Evolutionary conservation across 306 rosid genomes (phyloP), one percentile per base, ranked within the genome.

Genomic region (Prunus persica): DNA sequence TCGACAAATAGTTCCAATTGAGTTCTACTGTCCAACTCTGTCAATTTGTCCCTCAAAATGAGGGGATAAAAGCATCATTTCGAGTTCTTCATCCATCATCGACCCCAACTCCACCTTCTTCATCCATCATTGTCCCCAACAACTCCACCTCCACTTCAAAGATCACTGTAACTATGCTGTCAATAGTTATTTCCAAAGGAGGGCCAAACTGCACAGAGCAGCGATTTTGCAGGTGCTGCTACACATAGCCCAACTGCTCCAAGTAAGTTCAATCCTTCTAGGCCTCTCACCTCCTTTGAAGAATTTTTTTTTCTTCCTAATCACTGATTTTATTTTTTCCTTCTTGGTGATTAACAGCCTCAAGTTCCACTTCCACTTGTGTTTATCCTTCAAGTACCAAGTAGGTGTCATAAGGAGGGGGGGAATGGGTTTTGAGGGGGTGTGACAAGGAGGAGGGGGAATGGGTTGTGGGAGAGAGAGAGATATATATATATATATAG

Each of bases 151-250:
- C 25, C 25, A 24, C 25, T 24, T 96, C 8, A 91, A 96, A 47
- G 97, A 88, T 80, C 99, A 96, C 73, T 96, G 99, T 78, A 90
- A 30, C 64, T 96, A 85, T 79, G 99, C 99, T 34, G 98, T 86
- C 3, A 96, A 93, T 38, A 96, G 99, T 87, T 92, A 96, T 77
- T 96, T 83, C 75, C 98, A 96, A 78, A 89, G 7, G 78, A 84
- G 82, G 88, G 90, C 73, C 89, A 88, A 67, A 69, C 47, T 67
- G 82, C 60, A 22, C 89, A 91, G 65, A 91, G 84, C 78, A 92
- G 98, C 81, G 97, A 96, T 87, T 96, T 96, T 69, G 6, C 89
- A 12, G 93, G 97, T 64, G 15, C 80, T 65, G 99, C 98, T 68
- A 22, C 54, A 3, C 12, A 77, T 6, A 80, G 79, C 61, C 78